Conservation (phyloP, 1,284 basidiomycete species). For the Microbotryum scabiosae region DNA sequence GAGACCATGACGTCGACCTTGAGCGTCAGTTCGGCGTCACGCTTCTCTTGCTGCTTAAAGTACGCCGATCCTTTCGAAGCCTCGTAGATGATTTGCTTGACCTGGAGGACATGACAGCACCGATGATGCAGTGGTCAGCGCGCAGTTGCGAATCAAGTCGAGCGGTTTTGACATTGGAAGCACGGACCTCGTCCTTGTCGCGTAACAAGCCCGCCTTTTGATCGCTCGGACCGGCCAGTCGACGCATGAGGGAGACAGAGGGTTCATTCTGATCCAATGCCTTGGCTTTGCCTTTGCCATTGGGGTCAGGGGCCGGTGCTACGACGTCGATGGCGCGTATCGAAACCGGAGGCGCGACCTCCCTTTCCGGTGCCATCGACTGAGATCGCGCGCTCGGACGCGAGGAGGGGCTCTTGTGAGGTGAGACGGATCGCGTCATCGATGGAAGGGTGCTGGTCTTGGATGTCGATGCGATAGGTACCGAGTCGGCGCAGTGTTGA, state of each 20-base stretch:
- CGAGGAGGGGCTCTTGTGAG: too few species aligned
- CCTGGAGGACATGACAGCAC: slow-evolving; percentile 3
- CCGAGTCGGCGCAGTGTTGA: too few species aligned
- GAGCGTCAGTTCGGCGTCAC: slow-evolving; percentile 63
- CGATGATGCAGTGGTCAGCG: neutral
- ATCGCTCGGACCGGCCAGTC: slow-evolving; percentile 29
- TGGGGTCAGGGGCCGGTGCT: too few species aligned
- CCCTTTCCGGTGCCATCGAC: too few species aligned
- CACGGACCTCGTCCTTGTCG: slow-evolving; percentile 14
- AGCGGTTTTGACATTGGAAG: neutral
- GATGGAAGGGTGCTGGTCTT: too few species aligned
- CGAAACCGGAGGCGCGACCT: too few species aligned
- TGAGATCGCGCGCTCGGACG: too few species aligned
- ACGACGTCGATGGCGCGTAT: too few species aligned
- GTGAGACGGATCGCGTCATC: too few species aligned
- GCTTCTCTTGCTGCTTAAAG: slow-evolving; percentile 66
- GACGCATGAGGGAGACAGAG: slow-evolving; percentile 10
- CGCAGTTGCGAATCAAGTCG: neutral
- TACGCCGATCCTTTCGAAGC: slow-evolving; percentile 31
- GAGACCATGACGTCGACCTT: slow-evolving; percentile 9
- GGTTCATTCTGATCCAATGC: too few species aligned
- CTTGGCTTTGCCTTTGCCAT: too few species aligned
- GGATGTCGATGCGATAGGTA: too few species aligned
- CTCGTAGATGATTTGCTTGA: slow-evolving; percentile 30
- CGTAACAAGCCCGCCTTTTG: slow-evolving; percentile 31